phyloP scores from a whole-genome alignment of 345 rosid genomes.

The Eucalyptus pauciflora region DNA sequence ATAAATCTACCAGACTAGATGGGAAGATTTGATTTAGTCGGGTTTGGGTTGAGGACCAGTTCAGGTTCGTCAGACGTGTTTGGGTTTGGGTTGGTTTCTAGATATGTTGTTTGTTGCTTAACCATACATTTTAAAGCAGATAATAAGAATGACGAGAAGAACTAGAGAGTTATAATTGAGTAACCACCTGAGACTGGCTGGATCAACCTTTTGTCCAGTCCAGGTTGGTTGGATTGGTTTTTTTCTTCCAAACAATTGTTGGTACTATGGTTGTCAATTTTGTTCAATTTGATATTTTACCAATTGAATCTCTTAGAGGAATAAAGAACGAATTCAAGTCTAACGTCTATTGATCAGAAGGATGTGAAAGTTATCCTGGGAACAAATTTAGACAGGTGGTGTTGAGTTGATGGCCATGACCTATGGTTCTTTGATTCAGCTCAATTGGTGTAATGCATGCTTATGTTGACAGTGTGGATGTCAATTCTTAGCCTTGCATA shows the following conservation, averaged over 20 bases:
- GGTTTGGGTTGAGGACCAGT: background rate
- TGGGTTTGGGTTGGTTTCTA: background rate
- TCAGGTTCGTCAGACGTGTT: background rate
- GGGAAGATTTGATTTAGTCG: background rate
- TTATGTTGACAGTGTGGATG: background rate
- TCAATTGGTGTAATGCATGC: background rate
- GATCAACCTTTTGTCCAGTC: background rate
- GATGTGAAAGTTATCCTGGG: background rate
- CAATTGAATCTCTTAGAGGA: background rate
- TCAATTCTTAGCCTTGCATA: background rate
- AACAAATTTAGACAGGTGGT: background rate
- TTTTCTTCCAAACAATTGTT: background rate
- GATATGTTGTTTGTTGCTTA: background rate
- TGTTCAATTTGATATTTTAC: background rate
- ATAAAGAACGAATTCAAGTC: background rate
- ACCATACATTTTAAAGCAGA: background rate
- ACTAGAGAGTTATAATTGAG: background rate
- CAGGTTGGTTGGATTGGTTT: background rate
- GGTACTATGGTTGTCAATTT: background rate
- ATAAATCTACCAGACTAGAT: background rate
- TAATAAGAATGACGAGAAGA: background rate
- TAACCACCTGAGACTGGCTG: background rate
- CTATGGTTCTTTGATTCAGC: background rate
- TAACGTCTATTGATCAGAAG: background rate
- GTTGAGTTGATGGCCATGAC: background rate